Evolutionary conservation across 495 filamentous ascomycete genomes (phyloP).

Genomic region (Sordaria brevicollis): DNA sequence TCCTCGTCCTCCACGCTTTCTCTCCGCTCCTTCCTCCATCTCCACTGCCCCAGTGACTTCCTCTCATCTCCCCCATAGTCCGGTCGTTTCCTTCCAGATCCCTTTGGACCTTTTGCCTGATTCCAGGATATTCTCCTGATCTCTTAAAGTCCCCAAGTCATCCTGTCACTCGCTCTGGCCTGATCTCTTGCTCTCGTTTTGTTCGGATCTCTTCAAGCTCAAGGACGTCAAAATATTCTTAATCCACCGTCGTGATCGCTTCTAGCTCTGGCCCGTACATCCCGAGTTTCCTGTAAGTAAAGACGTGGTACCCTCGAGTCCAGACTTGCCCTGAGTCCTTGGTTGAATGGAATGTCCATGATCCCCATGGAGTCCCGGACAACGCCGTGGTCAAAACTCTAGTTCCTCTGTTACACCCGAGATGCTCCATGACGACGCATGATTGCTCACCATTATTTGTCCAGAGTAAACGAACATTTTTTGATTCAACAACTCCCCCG

Average conservation of each 20-base stretch:
- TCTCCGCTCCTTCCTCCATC: constrained; percentile 6
- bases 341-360: background rate
- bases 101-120: constrained; percentile 3
- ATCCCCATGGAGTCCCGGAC: background rate
- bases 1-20: constrained; percentile 3
- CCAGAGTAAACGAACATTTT: background rate
- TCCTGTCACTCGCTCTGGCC: constrained; percentile 20
- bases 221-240: background rate
- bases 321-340: background rate
- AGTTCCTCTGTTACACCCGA: background rate
- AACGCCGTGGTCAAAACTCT: background rate
- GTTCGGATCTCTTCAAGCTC: background rate
- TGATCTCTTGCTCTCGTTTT: constrained; percentile 12
- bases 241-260: constrained; percentile 1
- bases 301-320: background rate
- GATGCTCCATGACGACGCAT: background rate
- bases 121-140: constrained; percentile 1
- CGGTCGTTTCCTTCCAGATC: constrained; percentile 4
- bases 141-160: constrained; percentile 3
- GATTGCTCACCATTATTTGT: background rate
- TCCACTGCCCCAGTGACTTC: constrained; percentile 3
- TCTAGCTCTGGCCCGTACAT: background rate
- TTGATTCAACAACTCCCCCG: background rate
- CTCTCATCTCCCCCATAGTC: background rate
- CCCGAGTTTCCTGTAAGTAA: background rate